Conservation (phyloP, 2,329 filamentous ascomycete genomes). For the Arachnomyces sp. region DNA sequence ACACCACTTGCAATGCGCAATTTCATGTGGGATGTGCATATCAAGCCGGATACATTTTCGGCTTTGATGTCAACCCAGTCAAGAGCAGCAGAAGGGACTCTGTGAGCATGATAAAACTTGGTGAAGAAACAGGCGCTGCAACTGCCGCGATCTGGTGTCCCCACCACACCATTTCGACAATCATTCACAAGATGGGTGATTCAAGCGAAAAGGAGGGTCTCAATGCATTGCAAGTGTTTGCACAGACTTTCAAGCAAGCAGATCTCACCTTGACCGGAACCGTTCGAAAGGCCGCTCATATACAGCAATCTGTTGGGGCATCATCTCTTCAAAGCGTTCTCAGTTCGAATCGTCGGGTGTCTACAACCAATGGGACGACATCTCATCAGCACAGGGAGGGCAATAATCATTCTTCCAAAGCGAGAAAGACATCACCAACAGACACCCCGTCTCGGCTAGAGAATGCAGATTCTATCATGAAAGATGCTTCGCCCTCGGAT, state of each 20-base stretch:
- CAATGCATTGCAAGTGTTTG: slow-evolving; percentile 79
- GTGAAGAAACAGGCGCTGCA: slow-evolving; percentile 73
- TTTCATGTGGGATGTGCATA: slow-evolving; percentile 91
- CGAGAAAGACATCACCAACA: background rate
- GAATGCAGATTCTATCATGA: background rate
- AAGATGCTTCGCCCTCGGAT: background rate
- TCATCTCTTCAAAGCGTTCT: slow-evolving; percentile 21
- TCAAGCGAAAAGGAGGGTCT: slow-evolving; percentile 61
- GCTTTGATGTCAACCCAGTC: slow-evolving; percentile 83
- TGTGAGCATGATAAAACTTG: slow-evolving; percentile 69
- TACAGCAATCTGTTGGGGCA: slow-evolving; percentile 34
- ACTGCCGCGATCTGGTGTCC: slow-evolving; percentile 87
- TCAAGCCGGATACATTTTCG: slow-evolving; percentile 71
- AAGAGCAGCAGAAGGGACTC: slow-evolving; percentile 83
- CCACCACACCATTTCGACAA: slow-evolving; percentile 68
- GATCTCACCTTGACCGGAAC: slow-evolving; percentile 86
- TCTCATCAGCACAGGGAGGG: slow-evolving; percentile 18
- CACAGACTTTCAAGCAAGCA: slow-evolving; percentile 87
- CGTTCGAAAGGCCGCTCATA: slow-evolving; percentile 79
- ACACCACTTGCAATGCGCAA: slow-evolving; percentile 41
- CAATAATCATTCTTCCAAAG: slow-evolving; percentile 1
- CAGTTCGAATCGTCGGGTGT: slow-evolving; percentile 47
- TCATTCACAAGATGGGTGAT: slow-evolving; percentile 73
- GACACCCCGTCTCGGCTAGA: background rate
- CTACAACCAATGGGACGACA: slow-evolving; percentile 41